Base-by-base conservation (phyloP, 2,329 filamentous ascomycete genomes). In the Aspergillus sclerotialis region DNA sequence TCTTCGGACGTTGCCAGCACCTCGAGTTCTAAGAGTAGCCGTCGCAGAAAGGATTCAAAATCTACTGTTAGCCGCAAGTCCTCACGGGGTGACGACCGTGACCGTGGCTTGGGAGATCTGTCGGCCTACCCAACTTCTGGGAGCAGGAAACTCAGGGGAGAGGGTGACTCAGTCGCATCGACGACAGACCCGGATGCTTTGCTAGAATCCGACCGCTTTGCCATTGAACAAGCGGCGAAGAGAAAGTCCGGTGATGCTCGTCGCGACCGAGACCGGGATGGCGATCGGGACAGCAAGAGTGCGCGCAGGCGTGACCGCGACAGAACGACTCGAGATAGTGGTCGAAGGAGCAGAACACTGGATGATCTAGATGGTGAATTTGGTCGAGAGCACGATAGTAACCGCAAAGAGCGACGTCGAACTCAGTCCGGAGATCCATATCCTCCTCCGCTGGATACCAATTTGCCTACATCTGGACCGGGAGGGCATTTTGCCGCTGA, bases 31-130 rank as follows among this genome's bases (percentile, higher is more conserved):
- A 47, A 45, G 26, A 49, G 37, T 28, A 37, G 49, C 40, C 57
- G 55, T 37, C 57, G 55, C 48, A 55, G 49, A 43, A 43, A 51
- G 18, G 46, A 55, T 32, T 55, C 52, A 23, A 60, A 55, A 44
- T 60, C 56, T 13, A 52, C 53, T 36, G 52, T 54, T 29, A 57
- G 54, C 40, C 59, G 54, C 45, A 65, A 60, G 48, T 57, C 61
- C 36, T 50, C 63, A 56, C 60, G 63, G 56, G 59, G 60, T 63
- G 64, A 68, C 59, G 64, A 67, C 57, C 63, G 64, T 60, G 63
- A 61, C 37, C 58, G 60, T 35, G 61, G 56, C 37, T 46, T 62
- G 44, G 57, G 53, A 34, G 58, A 61, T 42, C 39, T 58, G 43
- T 45, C 50, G 13, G 36, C 46, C 35, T 55, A 56, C 35, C 34